Evolutionary conservation across 345 rosid genomes (phyloP), one percentile per base, ranked within the genome.

Genomic region (Noccaea bulbosa): DNA sequence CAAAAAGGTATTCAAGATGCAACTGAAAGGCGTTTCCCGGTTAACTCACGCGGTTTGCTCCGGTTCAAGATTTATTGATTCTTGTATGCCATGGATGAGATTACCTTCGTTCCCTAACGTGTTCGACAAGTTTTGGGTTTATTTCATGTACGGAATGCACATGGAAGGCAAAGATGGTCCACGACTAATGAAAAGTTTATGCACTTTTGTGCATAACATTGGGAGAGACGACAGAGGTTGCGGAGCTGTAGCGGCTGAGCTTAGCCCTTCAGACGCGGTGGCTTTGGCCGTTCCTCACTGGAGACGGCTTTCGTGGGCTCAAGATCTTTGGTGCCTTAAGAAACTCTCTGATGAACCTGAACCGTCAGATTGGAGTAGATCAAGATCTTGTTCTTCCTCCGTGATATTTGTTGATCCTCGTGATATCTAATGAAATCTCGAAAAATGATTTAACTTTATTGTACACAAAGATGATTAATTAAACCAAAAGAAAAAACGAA

Each of bases 361-460:
- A 39, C 65, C 69, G 39, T 78, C 53, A 0, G 83, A 88, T 61
- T 85, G 92, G 90, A 67, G 54, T 45, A 77, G 56, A 8, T 79
- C 83, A n/a, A 56, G 40, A 22, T 27, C 79, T 8, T 72, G 62
- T 16, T 56, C 80, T 37, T 71, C 88, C 8, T 38, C 83, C 0
- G 79, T 72, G 59, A 80, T 88, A 60, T 90, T 86, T 69, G 96
- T 84, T 59, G 94, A 90, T 75, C 94, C 94, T 40, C 88, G 92
- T 51, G 92, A 90, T 70, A 69, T 85, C 70, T 90, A 70, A 16
- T 46, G 40, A 34, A 7, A 16, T 34, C 43, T 41, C 12, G 27
- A 20, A 20, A 20, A 17, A 7, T 2, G 2, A 14, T 57, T 58
- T 24, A 38, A 58, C 66, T 37, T 45, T 47, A 12, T 16, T 63